Evolutionary conservation across 2,329 filamentous ascomycete species (phyloP).

Genomic region (Ceratocystis papillata): DNA sequence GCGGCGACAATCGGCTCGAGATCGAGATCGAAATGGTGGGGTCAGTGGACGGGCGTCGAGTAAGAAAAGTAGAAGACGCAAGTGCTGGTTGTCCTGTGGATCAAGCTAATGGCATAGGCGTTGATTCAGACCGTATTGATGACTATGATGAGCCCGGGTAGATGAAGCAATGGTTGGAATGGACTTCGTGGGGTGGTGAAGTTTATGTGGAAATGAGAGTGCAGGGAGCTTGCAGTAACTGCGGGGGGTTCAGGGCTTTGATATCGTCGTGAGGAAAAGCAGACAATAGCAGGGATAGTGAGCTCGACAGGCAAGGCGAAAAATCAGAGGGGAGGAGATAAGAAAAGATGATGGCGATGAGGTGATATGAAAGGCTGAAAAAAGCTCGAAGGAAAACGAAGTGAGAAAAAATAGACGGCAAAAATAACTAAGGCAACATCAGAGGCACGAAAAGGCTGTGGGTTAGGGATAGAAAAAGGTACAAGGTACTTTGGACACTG

Average conservation of each 20-base stretch:
- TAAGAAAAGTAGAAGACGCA: slow-evolving; percentile 5
- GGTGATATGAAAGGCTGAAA: slow-evolving; percentile 6
- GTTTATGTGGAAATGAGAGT: slow-evolving; percentile 11
- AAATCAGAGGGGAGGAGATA: neutral
- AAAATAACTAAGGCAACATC: slow-evolving; percentile 1
- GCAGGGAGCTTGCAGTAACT: slow-evolving; percentile 22
- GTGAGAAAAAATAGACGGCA: neutral
- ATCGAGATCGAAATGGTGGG: slow-evolving; percentile 1
- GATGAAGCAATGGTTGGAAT: slow-evolving; percentile 11
- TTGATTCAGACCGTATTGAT: slow-evolving; percentile 8
- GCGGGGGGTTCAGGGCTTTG: slow-evolving; percentile 21
- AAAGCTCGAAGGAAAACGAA: neutral
- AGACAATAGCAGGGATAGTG: neutral
- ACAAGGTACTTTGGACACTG: slow-evolving; percentile 13
- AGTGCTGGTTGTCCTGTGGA: neutral
- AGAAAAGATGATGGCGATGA: slow-evolving; percentile 15
- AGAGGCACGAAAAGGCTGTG: slow-evolving; percentile 14
- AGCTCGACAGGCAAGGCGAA: neutral
- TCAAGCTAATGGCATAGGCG: slow-evolving; percentile 8
- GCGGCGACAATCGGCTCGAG: slow-evolving; percentile 11
- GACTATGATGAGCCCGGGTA: slow-evolving; percentile 2
- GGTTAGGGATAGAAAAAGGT: slow-evolving; percentile 15
- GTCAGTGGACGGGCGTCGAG: slow-evolving; percentile 9
- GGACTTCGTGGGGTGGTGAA: slow-evolving; percentile 12
- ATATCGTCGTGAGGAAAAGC: slow-evolving; percentile 7